Percentiles rank a stretch among this genome's conserved stretches.
Evolutionary conservation across 2,329 filamentous ascomycete genomes (phyloP).

Genomic region (Aspergillus fumigatiaffinis): DNA sequence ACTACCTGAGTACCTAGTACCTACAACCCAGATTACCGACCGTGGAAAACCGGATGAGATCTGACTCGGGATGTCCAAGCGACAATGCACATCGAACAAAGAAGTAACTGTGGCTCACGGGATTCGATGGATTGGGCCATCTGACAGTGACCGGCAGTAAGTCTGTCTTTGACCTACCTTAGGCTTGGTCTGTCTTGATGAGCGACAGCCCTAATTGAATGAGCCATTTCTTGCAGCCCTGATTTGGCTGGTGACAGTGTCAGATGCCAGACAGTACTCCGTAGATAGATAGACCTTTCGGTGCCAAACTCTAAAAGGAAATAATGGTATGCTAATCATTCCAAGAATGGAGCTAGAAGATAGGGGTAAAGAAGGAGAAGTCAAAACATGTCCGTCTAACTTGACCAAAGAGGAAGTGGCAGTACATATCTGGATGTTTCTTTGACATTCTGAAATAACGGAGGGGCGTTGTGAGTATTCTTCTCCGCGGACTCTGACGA

Average conservation of each 20-base stretch:
- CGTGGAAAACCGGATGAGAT: background rate
- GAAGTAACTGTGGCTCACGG: background rate
- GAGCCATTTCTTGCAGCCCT: background rate
- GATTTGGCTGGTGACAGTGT: constrained; percentile 10
- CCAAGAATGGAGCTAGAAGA: background rate
- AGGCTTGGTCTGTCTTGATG: background rate
- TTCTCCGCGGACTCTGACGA: too few relatives aligned
- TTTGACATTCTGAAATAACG: background rate
- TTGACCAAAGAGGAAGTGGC: background rate
- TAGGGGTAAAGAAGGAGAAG: background rate
- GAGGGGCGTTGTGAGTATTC: background rate
- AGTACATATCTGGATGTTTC: background rate
- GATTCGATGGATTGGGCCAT: background rate
- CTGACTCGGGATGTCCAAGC: background rate
- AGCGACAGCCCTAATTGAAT: background rate
- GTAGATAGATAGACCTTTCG: background rate
- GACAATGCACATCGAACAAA: background rate
- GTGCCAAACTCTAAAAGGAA: background rate
- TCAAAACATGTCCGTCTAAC: background rate
- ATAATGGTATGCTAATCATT: background rate
- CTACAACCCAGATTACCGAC: background rate
- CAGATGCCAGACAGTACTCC: constrained; percentile 11
- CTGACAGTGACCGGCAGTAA: background rate
- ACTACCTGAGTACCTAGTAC: background rate
- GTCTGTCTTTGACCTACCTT: background rate